These are phyloP conservation scores for Xylariales sp. DNA, from an alignment of 2,329 filamentous ascomycete species.

Conservation along the genomic window DNA sequence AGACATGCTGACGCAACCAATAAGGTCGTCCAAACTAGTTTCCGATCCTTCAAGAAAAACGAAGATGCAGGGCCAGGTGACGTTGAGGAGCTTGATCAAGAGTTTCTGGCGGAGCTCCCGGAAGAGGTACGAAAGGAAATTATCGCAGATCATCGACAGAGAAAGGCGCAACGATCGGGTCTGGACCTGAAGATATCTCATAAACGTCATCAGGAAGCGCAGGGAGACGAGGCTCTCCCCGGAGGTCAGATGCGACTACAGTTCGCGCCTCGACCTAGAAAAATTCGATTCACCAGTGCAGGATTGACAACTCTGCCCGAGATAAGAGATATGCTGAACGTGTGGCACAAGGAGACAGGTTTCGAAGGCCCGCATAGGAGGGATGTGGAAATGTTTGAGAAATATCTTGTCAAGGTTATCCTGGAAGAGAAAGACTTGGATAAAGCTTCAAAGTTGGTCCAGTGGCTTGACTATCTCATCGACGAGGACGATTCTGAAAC, in stretches of 20 bases:
- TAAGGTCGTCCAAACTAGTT: constrained; percentile 69
- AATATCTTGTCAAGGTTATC: constrained; percentile 70
- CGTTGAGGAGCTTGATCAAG: constrained; percentile 54
- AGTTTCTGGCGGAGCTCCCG: constrained; percentile 78
- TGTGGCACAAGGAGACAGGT: constrained; percentile 71
- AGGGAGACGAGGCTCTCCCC: constrained; percentile 14
- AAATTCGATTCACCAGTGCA: constrained; percentile 40
- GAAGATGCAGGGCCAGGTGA: constrained; percentile 23
- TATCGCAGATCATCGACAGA: constrained; percentile 65
- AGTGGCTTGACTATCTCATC: constrained; percentile 60
- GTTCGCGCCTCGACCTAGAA: constrained; percentile 42
- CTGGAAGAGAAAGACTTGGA: constrained; percentile 70
- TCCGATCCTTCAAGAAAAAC: constrained; percentile 44
- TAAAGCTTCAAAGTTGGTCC: constrained; percentile 66
- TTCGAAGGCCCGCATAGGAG: constrained; percentile 71
- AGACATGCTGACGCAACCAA: constrained; percentile 50
- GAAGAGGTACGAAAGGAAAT: constrained; percentile 76
- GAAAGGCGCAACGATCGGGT: constrained; percentile 52
- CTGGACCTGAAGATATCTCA: constrained; percentile 36
- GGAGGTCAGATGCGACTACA: constrained; percentile 38
- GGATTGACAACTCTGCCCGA: constrained; percentile 46
- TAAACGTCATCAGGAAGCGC: constrained; percentile 14
- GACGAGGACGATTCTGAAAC: constrained; percentile 3
- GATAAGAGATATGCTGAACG: constrained; percentile 66
- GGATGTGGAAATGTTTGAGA: constrained; percentile 70